Evolutionary conservation across 345 rosid species (phyloP).

Genomic region (Rhodamnia rubescens): DNA sequence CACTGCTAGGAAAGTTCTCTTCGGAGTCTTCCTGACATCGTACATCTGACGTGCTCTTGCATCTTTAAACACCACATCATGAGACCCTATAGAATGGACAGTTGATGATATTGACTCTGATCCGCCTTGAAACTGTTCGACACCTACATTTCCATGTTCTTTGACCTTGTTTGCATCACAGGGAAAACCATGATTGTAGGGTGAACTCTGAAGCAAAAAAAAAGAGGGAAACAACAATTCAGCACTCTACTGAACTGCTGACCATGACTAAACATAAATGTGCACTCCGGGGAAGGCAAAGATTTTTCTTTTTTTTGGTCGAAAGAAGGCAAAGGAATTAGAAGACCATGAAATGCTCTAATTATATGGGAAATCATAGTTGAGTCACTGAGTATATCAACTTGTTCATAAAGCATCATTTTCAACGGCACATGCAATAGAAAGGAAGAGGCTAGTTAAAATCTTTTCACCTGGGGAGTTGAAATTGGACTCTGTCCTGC

Average conservation of each 20-base stretch:
- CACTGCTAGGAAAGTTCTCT: constrained; percentile 17
- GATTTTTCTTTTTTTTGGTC: no score
- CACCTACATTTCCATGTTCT: constrained; percentile 9
- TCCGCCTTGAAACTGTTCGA: constrained; percentile 19
- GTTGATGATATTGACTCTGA: constrained; percentile 55
- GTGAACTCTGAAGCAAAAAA: constrained; percentile 40
- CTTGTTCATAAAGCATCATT: neutral
- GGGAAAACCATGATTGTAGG: constrained; percentile 6
- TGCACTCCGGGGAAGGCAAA: neutral
- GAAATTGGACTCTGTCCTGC: constrained; percentile 36
- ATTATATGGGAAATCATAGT: neutral
- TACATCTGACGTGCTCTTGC: constrained; percentile 8
- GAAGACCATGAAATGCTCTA: neutral
- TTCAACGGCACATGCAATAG: neutral
- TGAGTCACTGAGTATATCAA: neutral
- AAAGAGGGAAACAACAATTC: neutral
- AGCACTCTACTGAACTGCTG: neutral
- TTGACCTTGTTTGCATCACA: constrained; percentile 12
- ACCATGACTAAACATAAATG: neutral
- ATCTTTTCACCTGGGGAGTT: constrained; percentile 53
- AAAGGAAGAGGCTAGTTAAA: neutral
- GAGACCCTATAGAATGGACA: constrained; percentile 15
- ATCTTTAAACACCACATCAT: constrained; percentile 2
- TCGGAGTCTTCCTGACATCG: neutral
- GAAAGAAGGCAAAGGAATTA: neutral